phyloP scores from a whole-genome alignment of 2,329 filamentous ascomycete species.

The Furcasterigmium sp. region DNA sequence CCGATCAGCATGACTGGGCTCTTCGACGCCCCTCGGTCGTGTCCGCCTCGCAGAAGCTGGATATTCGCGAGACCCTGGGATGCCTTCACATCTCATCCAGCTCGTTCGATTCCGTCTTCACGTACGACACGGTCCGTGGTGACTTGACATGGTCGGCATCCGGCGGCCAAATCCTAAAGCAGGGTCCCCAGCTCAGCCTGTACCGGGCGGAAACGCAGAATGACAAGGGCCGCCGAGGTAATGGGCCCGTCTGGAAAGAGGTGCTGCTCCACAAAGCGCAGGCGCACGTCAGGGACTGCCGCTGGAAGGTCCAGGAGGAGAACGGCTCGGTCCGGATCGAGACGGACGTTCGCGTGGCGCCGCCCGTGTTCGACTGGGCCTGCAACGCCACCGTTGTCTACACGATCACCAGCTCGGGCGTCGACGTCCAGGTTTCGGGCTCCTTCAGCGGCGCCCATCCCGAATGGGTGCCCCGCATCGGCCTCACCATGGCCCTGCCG shows the following conservation, averaged over 20 bases:
- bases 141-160: slow-evolving; percentile 11
- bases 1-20: slow-evolving; percentile 2
- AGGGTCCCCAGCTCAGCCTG: slow-evolving; percentile 11
- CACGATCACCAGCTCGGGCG: slow-evolving; percentile 27
- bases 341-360: slow-evolving; percentile 34
- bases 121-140: slow-evolving; percentile 12
- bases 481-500: slow-evolving; percentile 34
- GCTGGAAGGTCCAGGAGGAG: slow-evolving; percentile 9
- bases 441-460: slow-evolving; percentile 29
- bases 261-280: slow-evolving; percentile 4
- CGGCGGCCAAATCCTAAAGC: slow-evolving; percentile 8
- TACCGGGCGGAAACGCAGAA: slow-evolving; percentile 13
- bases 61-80: neutral
- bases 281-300: slow-evolving; percentile 8
- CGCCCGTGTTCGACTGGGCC: slow-evolving; percentile 40
- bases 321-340: slow-evolving; percentile 20
- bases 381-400: slow-evolving; percentile 28
- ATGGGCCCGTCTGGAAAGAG: slow-evolving; percentile 8
- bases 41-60: neutral
- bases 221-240: slow-evolving; percentile 6
- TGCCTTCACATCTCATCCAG: neutral
- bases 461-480: slow-evolving; percentile 40
- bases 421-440: slow-evolving; percentile 30
- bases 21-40: neutral
- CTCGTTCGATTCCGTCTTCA: slow-evolving; percentile 4